Percentiles rank a stretch among this genome's conserved stretches.
These are phyloP conservation scores for Theobroma grandiflorum DNA, from an alignment of 441 rosid genomes.

Conservation along the genomic window DNA sequence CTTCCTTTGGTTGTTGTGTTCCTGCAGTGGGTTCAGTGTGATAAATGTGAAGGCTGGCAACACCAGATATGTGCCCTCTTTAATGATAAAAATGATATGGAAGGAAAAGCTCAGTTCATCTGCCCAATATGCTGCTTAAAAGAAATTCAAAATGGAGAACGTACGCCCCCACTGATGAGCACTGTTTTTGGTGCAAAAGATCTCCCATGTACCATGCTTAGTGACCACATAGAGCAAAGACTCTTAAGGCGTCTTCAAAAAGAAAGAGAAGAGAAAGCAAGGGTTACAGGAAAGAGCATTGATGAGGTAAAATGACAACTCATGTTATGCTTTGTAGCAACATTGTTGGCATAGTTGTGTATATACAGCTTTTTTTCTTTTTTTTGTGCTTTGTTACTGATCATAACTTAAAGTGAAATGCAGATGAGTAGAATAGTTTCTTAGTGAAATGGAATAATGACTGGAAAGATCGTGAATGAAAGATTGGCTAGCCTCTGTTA, in stretches of 20 bases:
- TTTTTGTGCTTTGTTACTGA: background rate
- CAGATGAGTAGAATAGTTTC: background rate
- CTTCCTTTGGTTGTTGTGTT: constrained; percentile 26
- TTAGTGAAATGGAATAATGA: background rate
- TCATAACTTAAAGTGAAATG: background rate
- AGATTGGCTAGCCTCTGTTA: background rate
- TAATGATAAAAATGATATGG: constrained; percentile 53
- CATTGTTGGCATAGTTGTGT: background rate
- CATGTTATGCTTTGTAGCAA: background rate
- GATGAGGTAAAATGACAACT: constrained; percentile 55
- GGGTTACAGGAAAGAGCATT: constrained; percentile 45
- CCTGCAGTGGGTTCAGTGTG: constrained; percentile 81
- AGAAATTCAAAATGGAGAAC: constrained; percentile 43
- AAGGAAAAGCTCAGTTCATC: constrained; percentile 51
- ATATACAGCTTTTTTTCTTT: background rate
- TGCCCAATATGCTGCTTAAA: constrained; percentile 73
- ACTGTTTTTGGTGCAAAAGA: constrained; percentile 58
- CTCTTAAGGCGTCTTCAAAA: constrained; percentile 55
- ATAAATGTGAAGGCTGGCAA: constrained; percentile 70
- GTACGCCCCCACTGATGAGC: constrained; percentile 26
- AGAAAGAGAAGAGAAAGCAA: constrained; percentile 67
- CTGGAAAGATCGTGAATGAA: background rate
- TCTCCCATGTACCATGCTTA: constrained; percentile 64
- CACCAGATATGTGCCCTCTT: constrained; percentile 86
- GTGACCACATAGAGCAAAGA: constrained; percentile 68